Evolutionary conservation across 208 protist genomes (phyloP).

Genomic region (Trypanosoma conorhini): DNA sequence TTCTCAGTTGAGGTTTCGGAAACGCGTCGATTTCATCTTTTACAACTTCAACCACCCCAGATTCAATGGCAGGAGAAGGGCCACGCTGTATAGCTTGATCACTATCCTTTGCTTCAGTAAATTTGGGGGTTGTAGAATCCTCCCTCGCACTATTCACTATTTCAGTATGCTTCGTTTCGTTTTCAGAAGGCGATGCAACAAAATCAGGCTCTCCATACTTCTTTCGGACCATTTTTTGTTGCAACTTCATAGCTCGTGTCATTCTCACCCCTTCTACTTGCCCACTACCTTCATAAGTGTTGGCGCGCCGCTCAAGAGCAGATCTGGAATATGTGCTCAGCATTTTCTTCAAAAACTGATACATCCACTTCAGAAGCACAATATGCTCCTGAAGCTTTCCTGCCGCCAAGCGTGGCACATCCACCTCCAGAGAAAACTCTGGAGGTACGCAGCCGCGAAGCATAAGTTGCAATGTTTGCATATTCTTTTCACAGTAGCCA

Average conservation of each 20-base stretch:
- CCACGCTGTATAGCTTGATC: neutral
- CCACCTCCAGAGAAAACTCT: constrained; percentile 48
- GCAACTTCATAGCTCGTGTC: constrained; percentile 29
- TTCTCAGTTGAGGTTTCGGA: neutral
- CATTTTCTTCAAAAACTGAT: constrained; percentile 74
- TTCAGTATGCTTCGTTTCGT: constrained; percentile 7
- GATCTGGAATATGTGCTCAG: constrained; percentile 65
- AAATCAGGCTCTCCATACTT: constrained; percentile 6
- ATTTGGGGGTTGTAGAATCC: neutral
- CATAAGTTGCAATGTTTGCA: constrained; percentile 69
- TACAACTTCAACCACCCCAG: neutral
- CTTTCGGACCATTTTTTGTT: constrained; percentile 27
- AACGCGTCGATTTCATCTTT: neutral
- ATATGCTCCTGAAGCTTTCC: constrained; percentile 89
- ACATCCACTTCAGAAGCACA: constrained; percentile 73
- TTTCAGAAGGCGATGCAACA: neutral
- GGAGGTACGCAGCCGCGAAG: constrained; percentile 54
- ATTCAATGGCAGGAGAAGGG: neutral
- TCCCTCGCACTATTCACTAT: neutral
- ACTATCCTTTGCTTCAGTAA: neutral
- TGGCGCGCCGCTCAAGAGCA: constrained; percentile 35
- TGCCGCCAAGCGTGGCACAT: constrained; percentile 56
- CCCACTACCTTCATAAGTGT: constrained; percentile 5
- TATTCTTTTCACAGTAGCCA: constrained; percentile 58
- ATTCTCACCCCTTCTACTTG: constrained; percentile 27